Conservation (phyloP, 148 eudicot species). For the Diospyros lotus region DNA sequence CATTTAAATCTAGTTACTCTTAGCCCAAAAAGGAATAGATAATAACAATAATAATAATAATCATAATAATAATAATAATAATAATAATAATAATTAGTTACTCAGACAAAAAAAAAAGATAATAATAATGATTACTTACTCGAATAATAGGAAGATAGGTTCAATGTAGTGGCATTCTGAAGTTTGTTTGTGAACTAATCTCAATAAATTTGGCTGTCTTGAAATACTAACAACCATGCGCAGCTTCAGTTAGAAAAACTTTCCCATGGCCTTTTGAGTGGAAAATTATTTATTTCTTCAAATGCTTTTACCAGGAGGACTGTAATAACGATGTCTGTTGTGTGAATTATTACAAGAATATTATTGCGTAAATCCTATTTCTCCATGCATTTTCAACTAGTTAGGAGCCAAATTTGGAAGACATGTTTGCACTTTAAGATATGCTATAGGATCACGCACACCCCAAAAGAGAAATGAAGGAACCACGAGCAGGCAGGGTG, state of each 20-base stretch:
- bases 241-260: background rate
- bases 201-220: background rate
- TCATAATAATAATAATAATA: too few relatives aligned
- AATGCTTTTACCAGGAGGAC: background rate
- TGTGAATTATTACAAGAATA: background rate
- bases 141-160: too few relatives aligned
- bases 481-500: too few relatives aligned
- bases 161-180: background rate
- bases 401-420: background rate
- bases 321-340: background rate
- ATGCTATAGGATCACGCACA: background rate
- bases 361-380: background rate
- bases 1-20: too few relatives aligned
- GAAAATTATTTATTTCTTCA: background rate
- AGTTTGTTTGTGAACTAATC: background rate
- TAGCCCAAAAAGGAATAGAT: too few relatives aligned
- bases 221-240: background rate
- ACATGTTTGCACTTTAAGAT: background rate
- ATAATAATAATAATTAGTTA: background rate
- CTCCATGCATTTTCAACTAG: background rate
- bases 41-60: too few relatives aligned
- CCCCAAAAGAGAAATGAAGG: background rate
- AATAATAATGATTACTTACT: too few relatives aligned
- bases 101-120: background rate
- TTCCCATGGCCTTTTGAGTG: background rate